Evolutionary conservation across 1,139 yeast genomes (phyloP).

Genomic region (Zygosaccharomyces sapae): DNA sequence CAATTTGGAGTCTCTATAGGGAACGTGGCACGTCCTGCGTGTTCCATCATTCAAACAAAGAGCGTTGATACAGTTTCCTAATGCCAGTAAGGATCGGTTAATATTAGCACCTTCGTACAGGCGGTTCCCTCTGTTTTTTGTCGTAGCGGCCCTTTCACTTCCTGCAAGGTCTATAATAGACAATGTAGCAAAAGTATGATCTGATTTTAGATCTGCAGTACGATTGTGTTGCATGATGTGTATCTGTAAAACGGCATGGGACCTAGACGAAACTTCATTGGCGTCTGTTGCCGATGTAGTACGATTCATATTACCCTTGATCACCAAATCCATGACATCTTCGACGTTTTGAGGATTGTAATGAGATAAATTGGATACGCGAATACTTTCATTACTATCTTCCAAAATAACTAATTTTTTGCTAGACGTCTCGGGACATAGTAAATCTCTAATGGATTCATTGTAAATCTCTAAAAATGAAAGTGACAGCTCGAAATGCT

Average conservation of each 20-base stretch:
- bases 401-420: constrained; percentile 59
- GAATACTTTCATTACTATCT: constrained; percentile 60
- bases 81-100: constrained; percentile 77
- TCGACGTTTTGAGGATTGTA: constrained; percentile 63
- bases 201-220: constrained; percentile 60
- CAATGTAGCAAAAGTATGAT: constrained; percentile 71
- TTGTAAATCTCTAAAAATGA: constrained; percentile 86
- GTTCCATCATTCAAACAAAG: constrained; percentile 45
- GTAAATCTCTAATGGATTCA: constrained; percentile 77
- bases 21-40: constrained; percentile 56
- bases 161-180: constrained; percentile 92
- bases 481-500: constrained; percentile 55
- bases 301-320: constrained; percentile 68
- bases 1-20: constrained; percentile 84
- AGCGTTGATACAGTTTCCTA: constrained; percentile 93
- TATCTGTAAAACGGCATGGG: constrained; percentile 88
- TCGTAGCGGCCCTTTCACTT: constrained; percentile 88
- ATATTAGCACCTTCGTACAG: constrained; percentile 90
- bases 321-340: constrained; percentile 76
- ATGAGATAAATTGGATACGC: constrained; percentile 68
- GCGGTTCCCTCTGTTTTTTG: constrained; percentile 75
- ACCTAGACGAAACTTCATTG: constrained; percentile 81
- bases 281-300: constrained; percentile 89
- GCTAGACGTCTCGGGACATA: constrained; percentile 48
- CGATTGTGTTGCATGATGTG: constrained; percentile 59